A percentile compares a stretch with the other conserved stretches of the same genome.
phyloP scores from a whole-genome alignment of 805 yeast species.

The Yarrowia yakushimensis region DNA sequence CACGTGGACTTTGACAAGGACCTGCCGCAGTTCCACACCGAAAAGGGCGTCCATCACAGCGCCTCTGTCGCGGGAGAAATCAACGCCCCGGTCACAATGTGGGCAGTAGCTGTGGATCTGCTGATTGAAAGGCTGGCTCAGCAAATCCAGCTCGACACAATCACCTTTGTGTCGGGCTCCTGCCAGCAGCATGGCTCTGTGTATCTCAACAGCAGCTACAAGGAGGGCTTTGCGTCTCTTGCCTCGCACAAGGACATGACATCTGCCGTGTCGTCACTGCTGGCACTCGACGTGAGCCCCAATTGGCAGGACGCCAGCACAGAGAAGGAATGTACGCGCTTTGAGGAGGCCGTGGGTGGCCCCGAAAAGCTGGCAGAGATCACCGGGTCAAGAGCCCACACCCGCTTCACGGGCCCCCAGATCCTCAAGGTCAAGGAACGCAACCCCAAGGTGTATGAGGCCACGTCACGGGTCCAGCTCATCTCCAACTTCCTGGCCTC shows the following conservation, averaged over 20 bases:
- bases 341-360: conserved; percentile 65
- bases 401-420: conserved; percentile 90
- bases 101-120: conserved; percentile 78
- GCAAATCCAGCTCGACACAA: conserved; percentile 54
- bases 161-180: conserved; percentile 73
- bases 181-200: conserved; percentile 94
- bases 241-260: background rate
- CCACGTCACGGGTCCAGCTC: conserved; percentile 62
- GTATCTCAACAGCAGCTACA: conserved; percentile 54
- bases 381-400: conserved; percentile 86
- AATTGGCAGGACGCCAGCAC: conserved; percentile 97
- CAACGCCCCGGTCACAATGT: conserved; percentile 80
- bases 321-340: conserved; percentile 56
- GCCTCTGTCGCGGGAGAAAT: conserved; percentile 49
- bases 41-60: conserved; percentile 65
- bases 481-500: conserved; percentile 78
- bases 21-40: conserved; percentile 57
- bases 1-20: conserved; percentile 70
- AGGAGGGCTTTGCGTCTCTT: background rate
- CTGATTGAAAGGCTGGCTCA: conserved; percentile 50
- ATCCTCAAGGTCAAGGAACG: conserved; percentile 63
- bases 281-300: conserved; percentile 62
- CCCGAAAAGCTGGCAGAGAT: conserved; percentile 53
- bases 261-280: background rate
- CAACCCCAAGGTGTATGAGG: conserved; percentile 49